phyloP scores from a whole-genome alignment of 2,329 filamentous ascomycete genomes.

The Cylindrodendrum hubeiense region DNA sequence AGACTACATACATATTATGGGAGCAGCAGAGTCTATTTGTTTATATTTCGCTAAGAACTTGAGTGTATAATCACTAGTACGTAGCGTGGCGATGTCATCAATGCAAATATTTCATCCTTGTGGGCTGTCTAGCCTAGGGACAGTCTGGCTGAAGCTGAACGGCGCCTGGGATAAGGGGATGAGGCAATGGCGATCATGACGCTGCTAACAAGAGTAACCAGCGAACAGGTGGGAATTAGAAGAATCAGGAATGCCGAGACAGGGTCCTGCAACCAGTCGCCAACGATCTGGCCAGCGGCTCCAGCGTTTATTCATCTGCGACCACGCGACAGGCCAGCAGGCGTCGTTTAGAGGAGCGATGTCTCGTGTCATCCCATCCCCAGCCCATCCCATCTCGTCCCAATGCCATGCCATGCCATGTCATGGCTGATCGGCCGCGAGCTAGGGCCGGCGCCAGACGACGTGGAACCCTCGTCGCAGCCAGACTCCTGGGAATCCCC shows the following conservation, averaged over 20 bases:
- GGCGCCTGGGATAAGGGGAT: slow-evolving; percentile 32
- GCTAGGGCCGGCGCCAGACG: slow-evolving; percentile 31
- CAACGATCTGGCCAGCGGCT: slow-evolving; percentile 32
- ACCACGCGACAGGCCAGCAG: slow-evolving; percentile 36
- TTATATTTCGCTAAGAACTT: no score
- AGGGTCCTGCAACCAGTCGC: not conserved
- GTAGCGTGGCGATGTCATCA: no score
- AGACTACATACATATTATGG: no score
- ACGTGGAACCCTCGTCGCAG: slow-evolving; percentile 37
- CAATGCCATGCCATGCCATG: slow-evolving; percentile 39
- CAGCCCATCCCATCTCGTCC: slow-evolving; percentile 37
- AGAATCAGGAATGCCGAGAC: not conserved
- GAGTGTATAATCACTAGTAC: no score
- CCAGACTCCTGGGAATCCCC: slow-evolving; percentile 13
- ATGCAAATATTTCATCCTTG: no score
- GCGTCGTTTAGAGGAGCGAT: slow-evolving; percentile 26
- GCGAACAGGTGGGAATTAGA: slow-evolving; percentile 44
- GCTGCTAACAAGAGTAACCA: slow-evolving; percentile 33
- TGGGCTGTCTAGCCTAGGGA: not conserved
- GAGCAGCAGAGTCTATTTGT: no score
- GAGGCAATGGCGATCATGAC: slow-evolving; percentile 44
- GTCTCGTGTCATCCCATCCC: slow-evolving; percentile 36
- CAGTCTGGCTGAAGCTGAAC: slow-evolving; percentile 27
- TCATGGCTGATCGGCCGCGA: slow-evolving; percentile 37
- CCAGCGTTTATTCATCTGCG: slow-evolving; percentile 36